These are phyloP conservation scores for Debaryomycetaceae sp. DNA, from an alignment of 1,139 yeast species.

Conservation along the genomic window DNA sequence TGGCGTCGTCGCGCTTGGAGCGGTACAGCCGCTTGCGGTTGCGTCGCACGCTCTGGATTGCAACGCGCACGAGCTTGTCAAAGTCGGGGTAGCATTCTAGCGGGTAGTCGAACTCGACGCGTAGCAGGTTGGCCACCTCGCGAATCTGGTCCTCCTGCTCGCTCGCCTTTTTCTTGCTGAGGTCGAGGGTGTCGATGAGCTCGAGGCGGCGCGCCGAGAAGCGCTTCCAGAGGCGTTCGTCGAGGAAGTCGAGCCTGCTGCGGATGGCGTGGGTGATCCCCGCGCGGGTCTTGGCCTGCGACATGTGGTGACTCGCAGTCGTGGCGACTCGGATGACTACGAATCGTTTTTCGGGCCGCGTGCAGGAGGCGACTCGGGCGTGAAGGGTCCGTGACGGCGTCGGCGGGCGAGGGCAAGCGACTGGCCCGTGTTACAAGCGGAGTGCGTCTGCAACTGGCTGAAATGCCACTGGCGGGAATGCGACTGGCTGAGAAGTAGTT, in stretches of 20 bases:
- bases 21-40: conserved; percentile 41
- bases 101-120: conserved; percentile 73
- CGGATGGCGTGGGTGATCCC: conserved; percentile 84
- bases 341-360: too few species aligned
- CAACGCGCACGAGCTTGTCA: conserved; percentile 87
- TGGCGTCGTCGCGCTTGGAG: conserved; percentile 13
- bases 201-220: conserved; percentile 86
- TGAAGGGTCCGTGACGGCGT: too few species aligned
- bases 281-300: too few species aligned
- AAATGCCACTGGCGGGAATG: too few species aligned
- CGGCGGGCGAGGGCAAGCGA: too few species aligned
- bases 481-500: too few species aligned
- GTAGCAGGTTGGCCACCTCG: conserved; percentile 68
- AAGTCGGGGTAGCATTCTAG: conserved; percentile 60
- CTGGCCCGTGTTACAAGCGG: too few species aligned
- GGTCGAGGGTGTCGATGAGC: conserved; percentile 73
- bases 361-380: too few species aligned
- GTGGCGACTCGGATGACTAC: too few species aligned
- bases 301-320: too few species aligned
- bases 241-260: conserved; percentile 65
- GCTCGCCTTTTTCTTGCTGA: conserved; percentile 79
- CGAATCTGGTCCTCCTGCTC: conserved; percentile 84
- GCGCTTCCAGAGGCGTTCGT: conserved; percentile 81
- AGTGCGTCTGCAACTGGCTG: too few species aligned
- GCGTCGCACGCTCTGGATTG: conserved; percentile 63